Evolutionary conservation across 495 filamentous ascomycete species (phyloP).

Genomic region (Penicillium diatomitis): DNA sequence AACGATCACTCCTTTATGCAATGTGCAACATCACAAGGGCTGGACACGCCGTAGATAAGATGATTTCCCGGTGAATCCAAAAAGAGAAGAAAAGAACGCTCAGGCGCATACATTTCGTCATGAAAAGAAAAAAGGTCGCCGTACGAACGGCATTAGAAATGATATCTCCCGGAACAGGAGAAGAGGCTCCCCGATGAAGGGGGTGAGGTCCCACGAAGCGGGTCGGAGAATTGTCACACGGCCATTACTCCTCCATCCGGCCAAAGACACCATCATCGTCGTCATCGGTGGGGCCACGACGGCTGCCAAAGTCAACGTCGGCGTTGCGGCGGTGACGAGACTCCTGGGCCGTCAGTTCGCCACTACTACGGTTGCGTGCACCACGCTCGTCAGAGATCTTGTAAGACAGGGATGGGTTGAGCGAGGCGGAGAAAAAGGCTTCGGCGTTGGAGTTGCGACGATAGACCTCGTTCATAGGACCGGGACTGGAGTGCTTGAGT

Average conservation of each 20-base stretch:
- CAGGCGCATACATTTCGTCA: constrained; percentile 36
- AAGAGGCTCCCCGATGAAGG: too few species aligned
- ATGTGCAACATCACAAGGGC: constrained; percentile 7
- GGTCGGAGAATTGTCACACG: neutral
- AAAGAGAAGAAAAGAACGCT: constrained; percentile 22
- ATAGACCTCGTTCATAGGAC: constrained; percentile 30
- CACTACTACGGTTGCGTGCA: constrained; percentile 23
- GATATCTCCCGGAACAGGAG: neutral
- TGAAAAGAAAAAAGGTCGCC: constrained; percentile 12
- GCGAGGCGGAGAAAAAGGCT: constrained; percentile 30
- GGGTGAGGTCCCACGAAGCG: too few species aligned
- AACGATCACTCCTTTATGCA: constrained; percentile 11
- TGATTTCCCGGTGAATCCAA: constrained; percentile 6
- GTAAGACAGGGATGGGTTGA: constrained; percentile 41
- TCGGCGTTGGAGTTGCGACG: constrained; percentile 28
- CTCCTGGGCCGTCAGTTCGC: constrained; percentile 25
- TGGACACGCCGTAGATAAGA: constrained; percentile 1
- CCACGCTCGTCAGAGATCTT: constrained; percentile 41
- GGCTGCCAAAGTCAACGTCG: constrained; percentile 70
- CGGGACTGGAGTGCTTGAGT: constrained; percentile 19
- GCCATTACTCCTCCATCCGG: constrained; percentile 76
- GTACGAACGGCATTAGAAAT: constrained; percentile 4
- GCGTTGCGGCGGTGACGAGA: constrained; percentile 50
- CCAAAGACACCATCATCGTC: constrained; percentile 96
- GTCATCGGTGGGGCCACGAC: constrained; percentile 63